A percentile compares a stretch with the other conserved stretches of the same genome.
Conservation (phyloP, 2,329 filamentous ascomycete genomes). For the Claviceps capensis region DNA sequence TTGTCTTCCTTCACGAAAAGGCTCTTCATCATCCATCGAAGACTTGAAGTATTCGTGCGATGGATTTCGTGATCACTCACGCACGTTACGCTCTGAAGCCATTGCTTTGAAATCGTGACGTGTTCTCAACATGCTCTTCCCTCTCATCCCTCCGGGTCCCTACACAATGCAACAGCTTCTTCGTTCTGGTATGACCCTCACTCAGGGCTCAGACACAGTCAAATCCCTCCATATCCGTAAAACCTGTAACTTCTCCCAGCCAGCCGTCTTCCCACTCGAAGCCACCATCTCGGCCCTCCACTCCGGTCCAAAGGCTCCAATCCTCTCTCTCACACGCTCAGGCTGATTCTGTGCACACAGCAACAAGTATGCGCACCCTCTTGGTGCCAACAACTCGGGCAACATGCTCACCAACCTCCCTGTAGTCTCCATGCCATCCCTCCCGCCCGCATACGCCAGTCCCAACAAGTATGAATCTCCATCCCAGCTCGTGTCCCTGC, state of each 20-base stretch:
- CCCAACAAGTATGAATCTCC: constrained; percentile 72
- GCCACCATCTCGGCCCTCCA: constrained; percentile 74
- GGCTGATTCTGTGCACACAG: constrained; percentile 87
- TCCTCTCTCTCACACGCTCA: constrained; percentile 50
- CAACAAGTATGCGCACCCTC: constrained; percentile 78
- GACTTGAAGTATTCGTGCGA: not conserved
- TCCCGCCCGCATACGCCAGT: constrained; percentile 78
- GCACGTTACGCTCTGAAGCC: not conserved
- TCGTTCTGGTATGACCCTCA: not conserved
- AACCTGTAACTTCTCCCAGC: constrained; percentile 90
- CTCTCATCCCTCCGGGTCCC: not conserved
- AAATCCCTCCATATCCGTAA: constrained; percentile 63
- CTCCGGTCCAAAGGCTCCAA: constrained; percentile 33
- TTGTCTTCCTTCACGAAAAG: not conserved
- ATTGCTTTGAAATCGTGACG: not conserved
- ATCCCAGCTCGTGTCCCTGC: constrained; percentile 43
- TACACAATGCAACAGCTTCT: not conserved
- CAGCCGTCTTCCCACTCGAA: constrained; percentile 71
- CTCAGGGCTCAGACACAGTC: not conserved
- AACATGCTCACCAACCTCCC: constrained; percentile 61
- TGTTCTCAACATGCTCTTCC: not conserved
- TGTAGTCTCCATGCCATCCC: constrained; percentile 89
- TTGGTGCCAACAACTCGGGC: constrained; percentile 44
- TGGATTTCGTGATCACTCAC: not conserved
- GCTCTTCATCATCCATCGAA: not conserved